Conservation (phyloP, 768 basidiomycete genomes). For the Leccinum broughii region DNA sequence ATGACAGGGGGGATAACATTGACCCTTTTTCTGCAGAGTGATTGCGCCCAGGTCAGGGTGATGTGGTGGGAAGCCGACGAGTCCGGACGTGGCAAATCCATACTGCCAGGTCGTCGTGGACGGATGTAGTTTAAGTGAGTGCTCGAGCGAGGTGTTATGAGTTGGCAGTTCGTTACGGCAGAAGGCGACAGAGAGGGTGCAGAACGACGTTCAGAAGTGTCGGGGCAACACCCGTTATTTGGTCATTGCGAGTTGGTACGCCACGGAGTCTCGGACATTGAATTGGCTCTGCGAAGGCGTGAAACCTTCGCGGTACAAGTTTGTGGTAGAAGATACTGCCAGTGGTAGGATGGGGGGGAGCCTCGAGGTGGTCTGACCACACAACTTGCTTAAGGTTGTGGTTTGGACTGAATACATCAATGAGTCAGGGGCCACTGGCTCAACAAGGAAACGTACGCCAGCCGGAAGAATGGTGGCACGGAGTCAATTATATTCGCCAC, state of each 20-base stretch:
- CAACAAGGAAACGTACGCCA: conserved; percentile 1
- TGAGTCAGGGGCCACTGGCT: conserved; percentile 10
- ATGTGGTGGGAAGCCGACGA: conserved; percentile 20
- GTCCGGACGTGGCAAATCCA: conserved; percentile 11
- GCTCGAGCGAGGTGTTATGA: conserved; percentile 1
- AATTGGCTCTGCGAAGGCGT: conserved; percentile 8
- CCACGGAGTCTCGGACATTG: conserved; percentile 37
- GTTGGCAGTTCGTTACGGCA: conserved; percentile 15
- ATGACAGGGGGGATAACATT: conserved; percentile 14
- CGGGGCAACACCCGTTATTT: conserved; percentile 1
- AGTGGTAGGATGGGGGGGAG: not conserved
- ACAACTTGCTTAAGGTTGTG: conserved; percentile 1
- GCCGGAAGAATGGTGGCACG: conserved; percentile 18
- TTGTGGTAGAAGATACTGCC: not conserved
- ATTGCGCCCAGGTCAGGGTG: conserved; percentile 23
- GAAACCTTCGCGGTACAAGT: conserved; percentile 33
- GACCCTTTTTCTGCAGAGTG: conserved; percentile 13
- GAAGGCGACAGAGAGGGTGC: not conserved
- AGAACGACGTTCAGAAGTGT: conserved; percentile 3
- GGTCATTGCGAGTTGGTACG: conserved; percentile 4
- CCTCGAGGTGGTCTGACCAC: conserved; percentile 16
- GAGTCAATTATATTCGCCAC: conserved; percentile 20
- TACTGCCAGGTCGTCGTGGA: conserved; percentile 7
- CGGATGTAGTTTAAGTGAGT: conserved; percentile 17
- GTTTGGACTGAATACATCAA: conserved; percentile 11